These are phyloP conservation scores for Cyberlindnera subsufficiens DNA, from an alignment of 805 yeast genomes.

Conservation along the genomic window DNA sequence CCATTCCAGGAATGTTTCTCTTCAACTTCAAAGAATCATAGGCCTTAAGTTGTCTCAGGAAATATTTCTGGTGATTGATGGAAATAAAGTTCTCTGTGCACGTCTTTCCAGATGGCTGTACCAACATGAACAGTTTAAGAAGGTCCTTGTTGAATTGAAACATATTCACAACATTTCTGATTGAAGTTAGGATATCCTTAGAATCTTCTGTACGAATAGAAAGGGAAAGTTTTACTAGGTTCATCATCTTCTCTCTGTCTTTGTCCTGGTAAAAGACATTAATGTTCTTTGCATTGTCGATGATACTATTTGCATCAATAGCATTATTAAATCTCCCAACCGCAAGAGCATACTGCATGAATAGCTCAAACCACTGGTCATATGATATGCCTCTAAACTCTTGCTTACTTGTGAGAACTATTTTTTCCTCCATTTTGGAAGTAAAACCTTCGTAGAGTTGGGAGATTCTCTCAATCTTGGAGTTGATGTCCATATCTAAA, in stretches of 20 bases:
- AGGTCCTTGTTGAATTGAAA: conserved; percentile 73
- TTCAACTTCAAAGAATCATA: conserved; percentile 61
- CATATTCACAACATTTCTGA: conserved; percentile 58
- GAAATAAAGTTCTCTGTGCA: conserved; percentile 61
- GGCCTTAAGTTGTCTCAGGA: conserved; percentile 85
- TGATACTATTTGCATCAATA: conserved; percentile 61
- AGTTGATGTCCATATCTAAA: conserved; percentile 61
- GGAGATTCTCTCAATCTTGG: conserved; percentile 62
- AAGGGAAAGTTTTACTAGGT: conserved; percentile 63
- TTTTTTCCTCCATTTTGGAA: conserved; percentile 35
- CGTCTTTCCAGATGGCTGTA: conserved; percentile 55
- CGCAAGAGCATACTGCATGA: conserved; percentile 71
- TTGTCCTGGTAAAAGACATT: conserved; percentile 72
- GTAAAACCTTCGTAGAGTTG: conserved; percentile 54
- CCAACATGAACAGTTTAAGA: conserved; percentile 58
- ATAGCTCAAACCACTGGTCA: conserved; percentile 79
- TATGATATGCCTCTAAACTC: conserved; percentile 72
- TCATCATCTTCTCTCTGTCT: conserved; percentile 51
- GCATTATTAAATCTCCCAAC: conserved; percentile 53
- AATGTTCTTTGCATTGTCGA: conserved; percentile 70
- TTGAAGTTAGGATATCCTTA: conserved; percentile 45
- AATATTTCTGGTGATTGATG: conserved; percentile 83
- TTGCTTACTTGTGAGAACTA: conserved; percentile 40
- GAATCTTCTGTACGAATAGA: conserved; percentile 44
- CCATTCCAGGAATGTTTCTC: conserved; percentile 68